A percentile compares a stretch with the other conserved stretches of the same genome.
These are phyloP conservation scores for Xylaria grammica DNA, from an alignment of 495 filamentous ascomycete species.

Conservation along the genomic window DNA sequence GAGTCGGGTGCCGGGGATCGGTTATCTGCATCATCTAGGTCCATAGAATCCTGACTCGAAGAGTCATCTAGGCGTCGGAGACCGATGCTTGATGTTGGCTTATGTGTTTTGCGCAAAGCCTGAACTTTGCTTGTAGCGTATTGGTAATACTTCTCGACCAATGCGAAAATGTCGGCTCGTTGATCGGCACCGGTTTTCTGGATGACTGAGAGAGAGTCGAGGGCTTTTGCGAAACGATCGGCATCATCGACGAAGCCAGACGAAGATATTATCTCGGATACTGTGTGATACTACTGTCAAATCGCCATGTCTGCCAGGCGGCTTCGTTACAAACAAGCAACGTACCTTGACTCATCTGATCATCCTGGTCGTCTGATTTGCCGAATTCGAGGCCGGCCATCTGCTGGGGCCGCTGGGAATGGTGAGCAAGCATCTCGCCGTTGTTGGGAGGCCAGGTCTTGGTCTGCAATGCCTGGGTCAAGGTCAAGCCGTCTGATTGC, in stretches of 20 bases:
- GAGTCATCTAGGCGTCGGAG: slow-evolving; percentile 55
- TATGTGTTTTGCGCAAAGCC: slow-evolving; percentile 41
- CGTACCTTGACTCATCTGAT: slow-evolving; percentile 31
- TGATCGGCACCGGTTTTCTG: slow-evolving; percentile 42
- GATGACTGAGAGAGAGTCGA: slow-evolving; percentile 45
- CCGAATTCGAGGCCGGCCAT: slow-evolving; percentile 27
- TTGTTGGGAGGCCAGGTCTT: background rate
- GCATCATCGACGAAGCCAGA: slow-evolving; percentile 45
- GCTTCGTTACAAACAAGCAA: background rate
- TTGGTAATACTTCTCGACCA: slow-evolving; percentile 51
- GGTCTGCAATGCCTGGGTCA: slow-evolving; percentile 16
- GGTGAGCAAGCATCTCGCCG: slow-evolving; percentile 26
- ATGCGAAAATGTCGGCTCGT: slow-evolving; percentile 48
- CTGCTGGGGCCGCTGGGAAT: slow-evolving; percentile 14
- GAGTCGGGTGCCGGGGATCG: slow-evolving; percentile 36
- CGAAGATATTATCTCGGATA: slow-evolving; percentile 18
- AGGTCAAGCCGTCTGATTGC: slow-evolving; percentile 24
- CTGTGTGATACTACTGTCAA: slow-evolving; percentile 32
- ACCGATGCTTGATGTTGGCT: slow-evolving; percentile 19
- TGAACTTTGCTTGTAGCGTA: slow-evolving; percentile 46
- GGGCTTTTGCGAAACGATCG: slow-evolving; percentile 50
- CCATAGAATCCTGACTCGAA: slow-evolving; percentile 66
- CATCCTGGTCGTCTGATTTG: slow-evolving; percentile 22
- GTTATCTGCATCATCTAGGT: slow-evolving; percentile 55
- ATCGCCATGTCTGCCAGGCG: slow-evolving; percentile 16